Conservation (phyloP, 2,329 filamentous ascomycete genomes). For the Talaromyces sp. region DNA sequence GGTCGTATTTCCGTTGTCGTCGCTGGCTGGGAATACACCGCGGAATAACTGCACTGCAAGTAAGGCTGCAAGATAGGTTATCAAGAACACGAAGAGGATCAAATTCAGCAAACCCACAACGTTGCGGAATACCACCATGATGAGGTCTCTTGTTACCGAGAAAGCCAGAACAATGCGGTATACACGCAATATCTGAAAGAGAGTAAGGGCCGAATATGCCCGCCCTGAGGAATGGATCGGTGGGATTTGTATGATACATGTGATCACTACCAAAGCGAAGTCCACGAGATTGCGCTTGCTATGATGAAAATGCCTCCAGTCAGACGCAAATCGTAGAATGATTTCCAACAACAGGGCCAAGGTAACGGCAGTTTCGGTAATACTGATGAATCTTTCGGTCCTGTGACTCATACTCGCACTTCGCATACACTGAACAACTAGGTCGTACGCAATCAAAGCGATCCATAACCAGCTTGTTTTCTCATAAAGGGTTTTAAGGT, state of each 20-base stretch:
- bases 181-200: constrained; percentile 87
- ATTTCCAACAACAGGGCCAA: constrained; percentile 77
- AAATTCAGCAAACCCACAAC: constrained; percentile 87
- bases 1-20: constrained; percentile 58
- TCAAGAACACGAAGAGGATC: constrained; percentile 92
- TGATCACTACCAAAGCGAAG: constrained; percentile 71
- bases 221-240: constrained; percentile 66
- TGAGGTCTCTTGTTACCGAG: constrained; percentile 78
- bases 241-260: constrained; percentile 79
- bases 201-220: constrained; percentile 77
- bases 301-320: constrained; percentile 76
- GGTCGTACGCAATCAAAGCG: constrained; percentile 68
- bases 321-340: constrained; percentile 65
- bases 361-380: constrained; percentile 70
- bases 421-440: constrained; percentile 72
- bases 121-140: constrained; percentile 82
- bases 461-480: constrained; percentile 76
- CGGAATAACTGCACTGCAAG: constrained; percentile 91
- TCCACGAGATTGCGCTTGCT: constrained; percentile 75
- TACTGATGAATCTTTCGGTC: constrained; percentile 61
- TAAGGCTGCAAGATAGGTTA: constrained; percentile 89
- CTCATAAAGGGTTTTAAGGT: constrained; percentile 67
- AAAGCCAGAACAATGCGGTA: constrained; percentile 90
- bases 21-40: constrained; percentile 67
- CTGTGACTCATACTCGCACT: constrained; percentile 67